phyloP scores from a whole-genome alignment of 768 basidiomycete species.

The Phaffia australis region DNA sequence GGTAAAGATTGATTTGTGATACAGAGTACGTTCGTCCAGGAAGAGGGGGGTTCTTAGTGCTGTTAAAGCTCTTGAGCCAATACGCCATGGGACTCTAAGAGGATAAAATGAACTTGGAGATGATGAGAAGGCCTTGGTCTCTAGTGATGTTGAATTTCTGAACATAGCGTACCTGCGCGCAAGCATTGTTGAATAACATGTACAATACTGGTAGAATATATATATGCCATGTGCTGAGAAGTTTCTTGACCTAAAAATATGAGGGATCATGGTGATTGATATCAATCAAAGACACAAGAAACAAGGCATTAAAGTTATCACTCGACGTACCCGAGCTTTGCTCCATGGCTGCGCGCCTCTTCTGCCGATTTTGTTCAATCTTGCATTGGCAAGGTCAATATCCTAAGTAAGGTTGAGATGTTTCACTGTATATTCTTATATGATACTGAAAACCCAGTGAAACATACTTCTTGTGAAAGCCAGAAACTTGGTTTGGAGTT shows the following conservation, averaged over 20 bases:
- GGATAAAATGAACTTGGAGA: too few relatives aligned
- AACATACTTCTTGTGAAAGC: conserved; percentile 4
- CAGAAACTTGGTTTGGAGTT: conserved; percentile 14
- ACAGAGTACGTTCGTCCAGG: conserved; percentile 3
- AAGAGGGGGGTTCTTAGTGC: neutral
- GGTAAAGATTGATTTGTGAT: conserved; percentile 13
- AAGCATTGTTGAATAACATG: conserved; percentile 5
- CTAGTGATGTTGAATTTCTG: too few relatives aligned
- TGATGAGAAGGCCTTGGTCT: neutral
- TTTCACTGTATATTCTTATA: neutral
- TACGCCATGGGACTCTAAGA: conserved; percentile 10
- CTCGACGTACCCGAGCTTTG: neutral
- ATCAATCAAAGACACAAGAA: too few relatives aligned
- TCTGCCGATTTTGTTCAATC: conserved; percentile 3
- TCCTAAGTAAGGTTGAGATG: neutral
- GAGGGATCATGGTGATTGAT: too few relatives aligned
- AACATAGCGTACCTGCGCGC: neutral
- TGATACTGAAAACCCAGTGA: too few relatives aligned
- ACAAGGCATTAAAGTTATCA: too few relatives aligned
- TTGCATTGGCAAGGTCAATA: neutral
- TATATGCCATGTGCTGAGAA: neutral
- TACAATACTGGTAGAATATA: conserved; percentile 7
- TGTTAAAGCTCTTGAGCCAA: conserved; percentile 18
- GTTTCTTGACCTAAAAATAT: neutral
- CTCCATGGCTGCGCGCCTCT: conserved; percentile 16